Evolutionary conservation across 306 rosid species (phyloP), one percentile per base, ranked within the genome.

Genomic region (Vigna trinervia): DNA sequence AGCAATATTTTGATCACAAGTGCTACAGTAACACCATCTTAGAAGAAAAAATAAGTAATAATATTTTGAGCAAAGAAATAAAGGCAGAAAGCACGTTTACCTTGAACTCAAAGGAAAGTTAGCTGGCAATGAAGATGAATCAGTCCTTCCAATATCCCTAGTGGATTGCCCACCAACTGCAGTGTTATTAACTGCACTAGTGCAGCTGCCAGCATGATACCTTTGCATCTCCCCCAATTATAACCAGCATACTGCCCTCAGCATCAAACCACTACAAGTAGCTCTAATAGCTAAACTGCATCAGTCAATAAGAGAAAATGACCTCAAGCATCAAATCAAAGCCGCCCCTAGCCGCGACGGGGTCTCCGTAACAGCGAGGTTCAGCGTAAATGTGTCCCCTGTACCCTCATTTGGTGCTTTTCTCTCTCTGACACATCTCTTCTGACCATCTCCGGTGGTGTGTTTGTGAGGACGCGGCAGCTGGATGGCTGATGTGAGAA

Each of bases 111-210:
- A 32, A 14, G 94, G 69, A 72, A 84, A 92, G 76, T 87, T 89
- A 69, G 90, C 69, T 67, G 97, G 88, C 83, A 90, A 63, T 11
- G 98, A 87, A 82, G 98, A 75, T 34, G 97, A 89, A 78, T 94
- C 98, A 34, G 89, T 74, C 85, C 97, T 96, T 86, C 86, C 85
- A 81, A 83, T 70, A 69, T 94, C 98, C 91, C 97, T 87, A 79
- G 89, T 82, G 6, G 97, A 91, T 65, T 92, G 81, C 69, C 93
- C 98, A 54, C 97, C 89, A 66, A 91, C 83, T 60, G 90, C 48
- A 83, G 80, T 87, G 86, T 88, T 91, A 84, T 87, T 94, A 83
- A 91, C 96, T 91, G 98, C 96, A 94, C 96, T 85, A 88, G 92
- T 83, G 94, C 96, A 91, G 96, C 93, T 73, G 69, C 90, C 84